A percentile compares a stretch with the other conserved stretches of the same genome.
Evolutionary conservation across 495 filamentous ascomycete species (phyloP).

Genomic region (Podospora conica): DNA sequence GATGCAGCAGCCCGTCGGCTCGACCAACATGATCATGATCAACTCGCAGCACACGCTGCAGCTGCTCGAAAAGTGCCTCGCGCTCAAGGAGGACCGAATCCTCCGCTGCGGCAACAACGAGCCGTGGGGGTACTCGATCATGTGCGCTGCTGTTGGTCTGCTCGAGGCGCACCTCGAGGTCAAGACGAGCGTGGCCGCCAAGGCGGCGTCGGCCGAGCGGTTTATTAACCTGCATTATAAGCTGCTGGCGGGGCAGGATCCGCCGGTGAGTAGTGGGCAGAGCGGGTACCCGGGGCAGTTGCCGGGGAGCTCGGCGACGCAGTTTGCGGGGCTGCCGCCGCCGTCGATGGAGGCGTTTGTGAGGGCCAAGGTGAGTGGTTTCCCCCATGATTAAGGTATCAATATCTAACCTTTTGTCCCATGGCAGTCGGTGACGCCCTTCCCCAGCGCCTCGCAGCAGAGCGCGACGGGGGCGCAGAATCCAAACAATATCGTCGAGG

Average conservation of each 20-base stretch:
- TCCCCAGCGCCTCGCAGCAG: conserved; percentile 6
- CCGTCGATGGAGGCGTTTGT: conserved; percentile 15
- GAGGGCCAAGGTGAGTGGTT: conserved; percentile 20
- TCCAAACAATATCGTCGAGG: conserved; percentile 9
- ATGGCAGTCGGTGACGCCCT: conserved; percentile 29
- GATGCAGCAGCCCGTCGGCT: conserved; percentile 42
- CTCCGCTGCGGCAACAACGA: conserved; percentile 41
- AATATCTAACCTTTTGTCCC: too few relatives aligned
- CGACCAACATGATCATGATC: conserved; percentile 39
- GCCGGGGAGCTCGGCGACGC: conserved; percentile 4
- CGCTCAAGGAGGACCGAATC: conserved; percentile 42
- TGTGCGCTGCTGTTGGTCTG: conserved; percentile 39
- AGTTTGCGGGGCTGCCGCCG: neutral
- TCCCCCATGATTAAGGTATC: too few relatives aligned
- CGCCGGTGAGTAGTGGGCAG: conserved; percentile 23
- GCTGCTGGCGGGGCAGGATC: conserved; percentile 38
- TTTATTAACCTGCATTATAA: conserved; percentile 38
- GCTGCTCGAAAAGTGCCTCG: conserved; percentile 38
- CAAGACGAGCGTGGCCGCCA: conserved; percentile 36
- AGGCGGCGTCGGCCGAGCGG: conserved; percentile 32
- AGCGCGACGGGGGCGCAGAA: neutral
- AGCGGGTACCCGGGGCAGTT: neutral
- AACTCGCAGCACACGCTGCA: conserved; percentile 39
- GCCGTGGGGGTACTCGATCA: conserved; percentile 41
- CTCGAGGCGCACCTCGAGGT: conserved; percentile 35